phyloP scores from a whole-genome alignment of 352 stramenopile species.

The Phytophthora tentaculata region DNA sequence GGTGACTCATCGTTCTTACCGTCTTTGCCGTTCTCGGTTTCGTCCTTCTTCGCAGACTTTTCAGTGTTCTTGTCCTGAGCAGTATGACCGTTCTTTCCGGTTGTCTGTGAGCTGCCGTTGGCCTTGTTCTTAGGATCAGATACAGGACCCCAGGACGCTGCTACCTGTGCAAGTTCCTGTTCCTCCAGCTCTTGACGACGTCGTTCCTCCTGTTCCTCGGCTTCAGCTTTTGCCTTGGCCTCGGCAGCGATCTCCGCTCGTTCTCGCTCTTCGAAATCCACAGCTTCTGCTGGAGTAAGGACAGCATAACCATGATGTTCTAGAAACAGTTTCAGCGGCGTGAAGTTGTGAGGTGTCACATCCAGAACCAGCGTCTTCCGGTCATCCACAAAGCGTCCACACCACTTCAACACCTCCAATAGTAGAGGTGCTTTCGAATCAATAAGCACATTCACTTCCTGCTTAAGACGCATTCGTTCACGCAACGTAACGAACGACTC shows the following conservation, averaged over 20 bases:
- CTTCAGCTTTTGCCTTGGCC: conserved; percentile 31
- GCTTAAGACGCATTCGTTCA: conserved; percentile 57
- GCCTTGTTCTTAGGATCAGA: conserved; percentile 4
- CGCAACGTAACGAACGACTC: conserved; percentile 56
- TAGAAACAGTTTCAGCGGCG: conserved; percentile 45
- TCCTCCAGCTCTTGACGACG: conserved; percentile 20
- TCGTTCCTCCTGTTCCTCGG: conserved; percentile 24
- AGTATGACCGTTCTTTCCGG: background rate
- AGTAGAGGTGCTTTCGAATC: conserved; percentile 64
- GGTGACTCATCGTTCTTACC: conserved; percentile 16
- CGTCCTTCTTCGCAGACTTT: conserved; percentile 7
- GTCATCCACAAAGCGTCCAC: conserved; percentile 51
- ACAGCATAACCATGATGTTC: conserved; percentile 57
- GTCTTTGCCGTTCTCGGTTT: conserved; percentile 7
- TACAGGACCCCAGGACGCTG: background rate
- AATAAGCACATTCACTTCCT: conserved; percentile 76
- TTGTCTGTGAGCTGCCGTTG: background rate
- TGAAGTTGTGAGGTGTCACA: conserved; percentile 62
- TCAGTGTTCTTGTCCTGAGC: background rate
- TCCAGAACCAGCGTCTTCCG: conserved; percentile 66
- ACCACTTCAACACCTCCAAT: conserved; percentile 67
- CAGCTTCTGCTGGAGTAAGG: conserved; percentile 48
- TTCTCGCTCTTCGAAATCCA: conserved; percentile 38
- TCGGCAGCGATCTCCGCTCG: conserved; percentile 28
- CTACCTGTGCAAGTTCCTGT: conserved; percentile 2